Percentiles rank a stretch among this genome's conserved stretches.
These are phyloP conservation scores for Hylodesmum podocarpum DNA, from an alignment of 306 rosid species.

Conservation along the genomic window DNA sequence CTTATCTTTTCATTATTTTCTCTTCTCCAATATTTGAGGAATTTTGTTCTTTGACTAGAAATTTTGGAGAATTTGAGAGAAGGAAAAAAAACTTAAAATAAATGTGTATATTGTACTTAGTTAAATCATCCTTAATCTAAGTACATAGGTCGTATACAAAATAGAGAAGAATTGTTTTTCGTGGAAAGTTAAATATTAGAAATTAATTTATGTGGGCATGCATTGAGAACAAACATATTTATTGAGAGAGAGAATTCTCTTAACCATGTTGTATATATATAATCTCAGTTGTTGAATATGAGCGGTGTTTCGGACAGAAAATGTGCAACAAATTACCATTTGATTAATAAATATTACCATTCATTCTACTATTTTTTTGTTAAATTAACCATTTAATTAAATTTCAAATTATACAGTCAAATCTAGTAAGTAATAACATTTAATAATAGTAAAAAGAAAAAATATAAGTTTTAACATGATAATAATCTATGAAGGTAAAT, in stretches of 20 bases:
- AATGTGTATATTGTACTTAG: neutral
- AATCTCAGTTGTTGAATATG: neutral
- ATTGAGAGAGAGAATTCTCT: neutral
- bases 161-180: neutral
- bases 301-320: neutral
- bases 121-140: neutral
- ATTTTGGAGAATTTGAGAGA: neutral
- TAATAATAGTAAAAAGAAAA: neutral
- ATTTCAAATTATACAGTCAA: neutral
- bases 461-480: neutral
- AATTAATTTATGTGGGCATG: neutral
- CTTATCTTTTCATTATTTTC: neutral
- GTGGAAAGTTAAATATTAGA: neutral
- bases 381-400: neutral
- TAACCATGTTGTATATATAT: neutral
- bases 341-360: neutral
- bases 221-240: neutral
- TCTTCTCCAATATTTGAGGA: neutral
- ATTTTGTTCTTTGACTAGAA: no score
- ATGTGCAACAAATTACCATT: neutral
- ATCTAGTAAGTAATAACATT: neutral
- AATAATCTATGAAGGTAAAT: neutral
- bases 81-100: neutral
- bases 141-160: neutral
- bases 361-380: neutral